Evolutionary conservation across 2,329 filamentous ascomycete genomes (phyloP).

Genomic region (Aspergillus udagawae): DNA sequence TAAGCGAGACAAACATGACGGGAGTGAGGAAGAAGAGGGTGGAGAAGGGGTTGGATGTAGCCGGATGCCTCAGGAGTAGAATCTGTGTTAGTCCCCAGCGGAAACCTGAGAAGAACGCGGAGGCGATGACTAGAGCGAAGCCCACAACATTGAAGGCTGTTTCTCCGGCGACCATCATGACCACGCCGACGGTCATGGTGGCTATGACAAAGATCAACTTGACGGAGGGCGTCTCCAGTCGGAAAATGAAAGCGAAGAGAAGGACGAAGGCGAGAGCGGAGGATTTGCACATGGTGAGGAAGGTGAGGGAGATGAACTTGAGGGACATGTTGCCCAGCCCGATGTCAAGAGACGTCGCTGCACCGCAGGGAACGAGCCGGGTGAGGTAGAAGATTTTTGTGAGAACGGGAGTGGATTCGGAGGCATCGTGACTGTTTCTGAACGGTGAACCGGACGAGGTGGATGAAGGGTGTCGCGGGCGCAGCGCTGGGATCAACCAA

Average conservation of each 20-base stretch:
- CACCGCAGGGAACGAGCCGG: slow-evolving; percentile 84
- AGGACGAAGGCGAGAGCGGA: slow-evolving; percentile 93
- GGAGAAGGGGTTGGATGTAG: slow-evolving; percentile 93
- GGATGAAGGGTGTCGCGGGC: slow-evolving; percentile 53
- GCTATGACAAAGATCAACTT: slow-evolving; percentile 82
- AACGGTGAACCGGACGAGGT: slow-evolving; percentile 29
- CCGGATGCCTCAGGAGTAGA: slow-evolving; percentile 84
- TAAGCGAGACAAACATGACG: slow-evolving; percentile 84
- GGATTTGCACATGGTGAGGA: slow-evolving; percentile 99
- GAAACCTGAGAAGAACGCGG: slow-evolving; percentile 93
- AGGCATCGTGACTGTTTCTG: slow-evolving; percentile 39
- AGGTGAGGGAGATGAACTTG: slow-evolving; percentile 93
- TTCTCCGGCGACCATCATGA: slow-evolving; percentile 98
- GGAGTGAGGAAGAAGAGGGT: slow-evolving; percentile 97
- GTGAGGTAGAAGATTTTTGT: slow-evolving; percentile 88
- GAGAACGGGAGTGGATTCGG: slow-evolving; percentile 61
- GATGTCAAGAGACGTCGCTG: slow-evolving; percentile 91
- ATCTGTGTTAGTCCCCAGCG: slow-evolving; percentile 99
- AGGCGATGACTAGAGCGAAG: slow-evolving; percentile 87
- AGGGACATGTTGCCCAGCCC: slow-evolving; percentile 93
- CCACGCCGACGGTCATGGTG: slow-evolving; percentile 85
- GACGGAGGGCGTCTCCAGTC: slow-evolving; percentile 81
- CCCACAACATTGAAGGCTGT: slow-evolving; percentile 81
- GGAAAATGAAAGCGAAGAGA: slow-evolving; percentile 89
- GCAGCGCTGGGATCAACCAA: slow-evolving; percentile 75